A percentile compares a stretch with the other conserved stretches of the same genome.
These are phyloP conservation scores for Globisporangium takayamanum DNA, from an alignment of 352 stramenopile genomes.

Conservation along the genomic window DNA sequence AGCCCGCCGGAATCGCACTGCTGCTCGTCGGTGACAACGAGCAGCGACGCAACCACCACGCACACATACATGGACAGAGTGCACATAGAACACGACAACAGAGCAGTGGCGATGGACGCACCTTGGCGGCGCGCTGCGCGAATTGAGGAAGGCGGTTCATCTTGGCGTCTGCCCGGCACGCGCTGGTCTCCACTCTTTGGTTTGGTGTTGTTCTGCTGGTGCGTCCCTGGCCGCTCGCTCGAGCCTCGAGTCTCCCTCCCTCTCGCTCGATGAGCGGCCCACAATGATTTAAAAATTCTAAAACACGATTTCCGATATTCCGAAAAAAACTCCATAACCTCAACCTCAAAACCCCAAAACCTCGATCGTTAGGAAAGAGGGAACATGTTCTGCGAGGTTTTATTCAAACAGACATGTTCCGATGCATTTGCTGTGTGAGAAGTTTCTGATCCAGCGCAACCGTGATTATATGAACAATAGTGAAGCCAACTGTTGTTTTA, in stretches of 20 bases:
- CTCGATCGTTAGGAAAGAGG: too few relatives aligned
- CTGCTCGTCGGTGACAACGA: not conserved
- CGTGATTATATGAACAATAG: too few relatives aligned
- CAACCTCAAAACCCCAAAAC: too few relatives aligned
- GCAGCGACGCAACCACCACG: not conserved
- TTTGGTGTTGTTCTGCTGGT: slow-evolving; percentile 26
- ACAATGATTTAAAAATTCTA: not conserved
- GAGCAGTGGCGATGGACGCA: slow-evolving; percentile 14
- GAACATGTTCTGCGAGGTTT: too few relatives aligned
- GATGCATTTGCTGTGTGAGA: too few relatives aligned
- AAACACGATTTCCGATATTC: too few relatives aligned
- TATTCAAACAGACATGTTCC: too few relatives aligned
- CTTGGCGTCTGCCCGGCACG: slow-evolving; percentile 22
- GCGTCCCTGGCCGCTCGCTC: slow-evolving; percentile 11
- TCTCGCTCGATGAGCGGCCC: slow-evolving; percentile 1
- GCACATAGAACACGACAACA: not conserved
- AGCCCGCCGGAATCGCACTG: slow-evolving; percentile 16
- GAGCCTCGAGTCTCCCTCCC: not conserved
- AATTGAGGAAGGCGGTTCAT: slow-evolving; percentile 73
- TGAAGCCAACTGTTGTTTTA: too few relatives aligned
- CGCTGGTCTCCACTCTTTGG: slow-evolving; percentile 29
- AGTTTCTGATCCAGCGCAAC: too few relatives aligned
- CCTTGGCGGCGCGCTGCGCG: slow-evolving; percentile 70
- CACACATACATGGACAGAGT: not conserved
- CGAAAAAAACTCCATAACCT: too few relatives aligned